phyloP scores from a whole-genome alignment of 441 rosid species.

The Adansonia rubrostipa region DNA sequence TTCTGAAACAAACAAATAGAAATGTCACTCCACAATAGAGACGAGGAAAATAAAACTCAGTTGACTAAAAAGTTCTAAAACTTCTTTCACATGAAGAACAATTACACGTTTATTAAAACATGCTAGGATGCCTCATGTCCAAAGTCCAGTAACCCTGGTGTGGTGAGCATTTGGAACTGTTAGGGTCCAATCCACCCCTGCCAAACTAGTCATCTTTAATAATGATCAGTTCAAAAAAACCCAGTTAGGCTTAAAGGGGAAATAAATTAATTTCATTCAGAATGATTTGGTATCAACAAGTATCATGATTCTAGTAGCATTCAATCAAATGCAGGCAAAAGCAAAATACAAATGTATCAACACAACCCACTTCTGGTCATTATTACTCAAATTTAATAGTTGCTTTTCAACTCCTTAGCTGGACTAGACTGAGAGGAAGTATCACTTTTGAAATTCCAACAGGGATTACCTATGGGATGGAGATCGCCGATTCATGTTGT shows the following conservation, averaged over 20 bases:
- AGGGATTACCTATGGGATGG: slow-evolving; percentile 58
- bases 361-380: neutral
- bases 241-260: neutral
- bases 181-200: neutral
- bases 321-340: neutral
- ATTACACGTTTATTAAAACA: neutral
- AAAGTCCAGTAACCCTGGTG: neutral
- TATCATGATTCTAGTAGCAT: neutral
- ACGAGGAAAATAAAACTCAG: neutral
- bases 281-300: neutral
- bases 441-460: neutral
- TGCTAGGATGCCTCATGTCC: neutral
- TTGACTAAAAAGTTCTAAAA: neutral
- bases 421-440: neutral
- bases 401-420: neutral
- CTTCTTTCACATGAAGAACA: slow-evolving; percentile 12
- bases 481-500: slow-evolving; percentile 38
- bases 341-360: neutral
- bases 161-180: neutral
- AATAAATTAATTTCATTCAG: neutral
- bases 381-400: neutral
- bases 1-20: neutral
- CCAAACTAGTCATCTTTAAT: neutral
- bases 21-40: neutral
- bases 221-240: neutral